Base-by-base conservation (phyloP, 1,139 yeast species). In the Spencermartinsiella ligniputridi region DNA sequence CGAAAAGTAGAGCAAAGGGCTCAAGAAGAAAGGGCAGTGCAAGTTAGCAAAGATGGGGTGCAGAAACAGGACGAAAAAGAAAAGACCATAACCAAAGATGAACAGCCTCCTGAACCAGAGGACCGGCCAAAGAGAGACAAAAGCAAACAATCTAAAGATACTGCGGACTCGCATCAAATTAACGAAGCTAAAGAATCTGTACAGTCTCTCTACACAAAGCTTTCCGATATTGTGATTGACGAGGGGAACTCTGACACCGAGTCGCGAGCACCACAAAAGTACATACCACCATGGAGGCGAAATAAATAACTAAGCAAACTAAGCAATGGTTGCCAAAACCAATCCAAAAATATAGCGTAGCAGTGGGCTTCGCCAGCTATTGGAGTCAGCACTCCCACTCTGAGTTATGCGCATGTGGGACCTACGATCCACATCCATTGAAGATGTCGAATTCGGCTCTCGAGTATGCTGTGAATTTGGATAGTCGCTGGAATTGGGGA, bases 211-310 rank as follows among this genome's bases (percentile, higher is more conserved):
- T 27, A 9, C 15, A 27, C 5, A 11, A n/a, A 27, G n/a, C 24
- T 19, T 17, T 17, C 15, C 2, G 19, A n/a, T 37, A 17, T 22
- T 22, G 25, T 6, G 6, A 22, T 22, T 22, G 25, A 6, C 9
- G 25, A 22, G 25, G 25, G 11, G 25, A 22, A 22, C 25, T 11
- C 9, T 11, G 11, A 22, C 25, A 6, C 11, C 25, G 11, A 22
- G 6, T 11, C 25, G 25, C 11, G 25, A 22, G 25, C 6, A 22
- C 11, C 25, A 22, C 9, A 17, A n/a, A 41, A 42, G 27, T 53
- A 53, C 39, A 37, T 53, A 15, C 56, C 56, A 8, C 56, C 56
- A 2, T 52, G 56, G 53, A 52, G 49, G 39, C 45, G 57, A 19
- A 42, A 44, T 33, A 20, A 18, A 15, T 16, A 32, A 30, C 21